Base-by-base conservation (phyloP, 2,329 filamentous ascomycete species). In the Diplodia scrobiculata region DNA sequence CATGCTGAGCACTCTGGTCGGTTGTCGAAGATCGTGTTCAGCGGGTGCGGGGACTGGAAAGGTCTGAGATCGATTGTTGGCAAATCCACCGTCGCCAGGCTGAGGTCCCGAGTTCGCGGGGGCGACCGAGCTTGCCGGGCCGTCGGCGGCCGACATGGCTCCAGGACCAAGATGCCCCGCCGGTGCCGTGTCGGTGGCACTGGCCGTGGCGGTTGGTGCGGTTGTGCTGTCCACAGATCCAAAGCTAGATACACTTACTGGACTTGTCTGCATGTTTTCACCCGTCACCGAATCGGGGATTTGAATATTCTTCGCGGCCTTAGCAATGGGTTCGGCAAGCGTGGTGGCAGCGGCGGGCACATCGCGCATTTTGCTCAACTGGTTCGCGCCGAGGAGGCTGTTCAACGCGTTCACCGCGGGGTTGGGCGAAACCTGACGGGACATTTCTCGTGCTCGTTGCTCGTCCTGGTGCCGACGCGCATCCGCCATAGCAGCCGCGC, bases 11-110 rank as follows among this genome's bases (percentile, higher is more conserved):
- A 85, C 84, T 69, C 86, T 81, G 63, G 82, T 79, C 11, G 84
- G 81, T 68, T 75, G 78, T 66, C 85, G 84, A 65, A 79, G 80
- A 50, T 83, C 78, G 69, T 71, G 77, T 71, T 76, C 81, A 63
- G 77, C 76, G 45, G 80, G 76, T 67, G 82, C 78, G n/a, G 85
- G 86, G 63, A 86, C 84, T 7, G 86, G 86, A 73, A 87, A 89
- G n/a, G 86, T 87, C 70, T 86, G 86, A 10, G 86, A 81, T 72
- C 87, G 86, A 70, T 82, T 84, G 41, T 77, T 70, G 63, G 66
- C 71, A 11, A 75, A 73, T 21, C 70, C 72, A 50, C 70, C 72
- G 29, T 78, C 76, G 51, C 71, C 73, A 25, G 76, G 74, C 34
- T 29, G 66, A 14, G 67, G 38, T 21, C 63, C 64, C 47, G 60